phyloP scores from a whole-genome alignment of 116 monocot genomes.

The Papilionanthe hybrid region DNA sequence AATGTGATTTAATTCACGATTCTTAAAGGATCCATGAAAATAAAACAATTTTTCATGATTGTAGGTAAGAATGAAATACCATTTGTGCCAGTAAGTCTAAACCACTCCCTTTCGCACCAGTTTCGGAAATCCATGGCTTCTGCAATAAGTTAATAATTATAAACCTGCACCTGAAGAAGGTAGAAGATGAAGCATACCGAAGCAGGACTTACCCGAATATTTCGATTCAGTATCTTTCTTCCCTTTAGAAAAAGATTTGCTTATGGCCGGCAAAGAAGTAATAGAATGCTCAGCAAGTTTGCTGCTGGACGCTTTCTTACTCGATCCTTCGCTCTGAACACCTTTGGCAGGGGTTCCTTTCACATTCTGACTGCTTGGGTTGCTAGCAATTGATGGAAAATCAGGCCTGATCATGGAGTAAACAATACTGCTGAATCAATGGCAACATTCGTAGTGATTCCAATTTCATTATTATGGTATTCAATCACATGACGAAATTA shows the following conservation, averaged over 20 bases:
- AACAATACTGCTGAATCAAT: neutral
- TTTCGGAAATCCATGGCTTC: constrained; percentile 89
- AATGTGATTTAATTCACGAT: too few relatives aligned
- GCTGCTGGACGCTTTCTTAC: constrained; percentile 24
- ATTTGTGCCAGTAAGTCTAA: constrained; percentile 70
- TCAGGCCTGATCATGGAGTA: constrained; percentile 32
- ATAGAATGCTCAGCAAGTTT: constrained; percentile 17
- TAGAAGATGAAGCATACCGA: neutral
- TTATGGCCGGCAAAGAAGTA: constrained; percentile 23
- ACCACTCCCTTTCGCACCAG: constrained; percentile 81
- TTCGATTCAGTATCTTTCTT: constrained; percentile 36
- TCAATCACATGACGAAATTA: neutral
- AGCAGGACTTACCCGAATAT: constrained; percentile 44
- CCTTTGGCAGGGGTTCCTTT: constrained; percentile 39
- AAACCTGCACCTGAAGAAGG: neutral
- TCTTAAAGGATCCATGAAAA: too few relatives aligned
- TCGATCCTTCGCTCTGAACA: constrained; percentile 15
- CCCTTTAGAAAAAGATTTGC: constrained; percentile 36
- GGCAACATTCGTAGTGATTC: neutral
- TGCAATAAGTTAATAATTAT: constrained; percentile 18
- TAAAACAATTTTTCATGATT: neutral
- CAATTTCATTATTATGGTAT: neutral
- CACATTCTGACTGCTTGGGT: constrained; percentile 27
- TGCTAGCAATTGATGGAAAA: constrained; percentile 49
- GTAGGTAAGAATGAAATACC: constrained; percentile 29